Evolutionary conservation across 176 grass and related monocot species (phyloP), one percentile per base, ranked within the genome.

Genomic region (Aegilops tauschii): DNA sequence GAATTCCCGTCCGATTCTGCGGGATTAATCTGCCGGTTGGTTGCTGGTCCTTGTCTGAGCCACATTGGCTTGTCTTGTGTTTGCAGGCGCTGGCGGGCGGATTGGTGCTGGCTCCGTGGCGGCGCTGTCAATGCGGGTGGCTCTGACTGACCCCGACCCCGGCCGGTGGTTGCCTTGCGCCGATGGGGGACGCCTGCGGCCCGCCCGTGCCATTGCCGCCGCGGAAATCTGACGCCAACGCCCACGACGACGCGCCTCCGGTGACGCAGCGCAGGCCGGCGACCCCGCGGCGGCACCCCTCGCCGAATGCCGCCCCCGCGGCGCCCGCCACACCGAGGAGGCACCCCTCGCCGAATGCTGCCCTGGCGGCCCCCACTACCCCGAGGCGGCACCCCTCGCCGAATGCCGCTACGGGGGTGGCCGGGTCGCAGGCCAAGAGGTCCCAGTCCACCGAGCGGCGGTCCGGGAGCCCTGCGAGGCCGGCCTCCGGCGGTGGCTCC

Each of bases 331-430:
- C 93, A 13, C 90, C 88, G 18, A 64, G 83, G 70, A 16, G 94
- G 78, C 89, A 89, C 69, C 86, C 91, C 12, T 93, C 91, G 80
- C 94, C 94, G 84, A 95, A 89, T 87, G 91, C 89, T 7, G 80
- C 82, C 17, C 39, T 73, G 76, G 17, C 79, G 16, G 85, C 83
- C 10, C 90, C 92, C n/a, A 9, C 65, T 2, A 86, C 93, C n/a
- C 91, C 88, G 18, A 49, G 83, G 70, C 31, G 94, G 78, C 89
- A 89, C 70, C 86, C 91, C 13, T 93, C 91, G 77, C 94, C 94
- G 89, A 95, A 89, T 87, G 91, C 89, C 17, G 80, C 85, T 31
- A 69, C 83, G 25, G 67, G 79, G 58, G 49, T 61, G 18, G 16
- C 79, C 30, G 59, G 82, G 65, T 79, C 91, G 76, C 86, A 82